A percentile compares a stretch with the other conserved stretches of the same genome.
phyloP scores from a whole-genome alignment of 257 asterid species.

The Echium plantagineum region DNA sequence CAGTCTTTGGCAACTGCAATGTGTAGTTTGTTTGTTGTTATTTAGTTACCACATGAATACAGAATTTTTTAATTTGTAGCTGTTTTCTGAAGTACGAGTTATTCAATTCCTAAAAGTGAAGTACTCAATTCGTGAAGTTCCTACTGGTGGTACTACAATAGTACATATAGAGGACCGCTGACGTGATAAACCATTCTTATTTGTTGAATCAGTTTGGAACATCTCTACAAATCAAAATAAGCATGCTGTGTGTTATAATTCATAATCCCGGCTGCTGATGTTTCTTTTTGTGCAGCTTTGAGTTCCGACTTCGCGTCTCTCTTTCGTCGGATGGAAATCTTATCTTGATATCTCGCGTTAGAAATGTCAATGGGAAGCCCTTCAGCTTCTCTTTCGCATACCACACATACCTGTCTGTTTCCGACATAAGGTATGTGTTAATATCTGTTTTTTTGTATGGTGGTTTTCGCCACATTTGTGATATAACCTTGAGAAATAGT shows the following conservation, averaged over 20 bases:
- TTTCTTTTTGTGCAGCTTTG: slow-evolving; percentile 41
- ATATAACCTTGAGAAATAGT: too few species aligned
- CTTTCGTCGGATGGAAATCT: slow-evolving; percentile 73
- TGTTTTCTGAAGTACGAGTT: background rate
- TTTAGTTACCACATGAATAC: background rate
- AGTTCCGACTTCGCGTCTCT: slow-evolving; percentile 70
- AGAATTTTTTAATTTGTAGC: background rate
- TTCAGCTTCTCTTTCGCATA: slow-evolving; percentile 87
- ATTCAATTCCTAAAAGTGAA: background rate
- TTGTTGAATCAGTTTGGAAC: background rate
- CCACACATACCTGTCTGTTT: slow-evolving; percentile 72
- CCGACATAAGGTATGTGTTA: slow-evolving; percentile 70
- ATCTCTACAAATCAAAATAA: background rate
- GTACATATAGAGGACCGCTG: too few species aligned
- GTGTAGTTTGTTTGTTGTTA: background rate
- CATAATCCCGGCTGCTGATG: slow-evolving; percentile 2
- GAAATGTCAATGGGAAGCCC: slow-evolving; percentile 76
- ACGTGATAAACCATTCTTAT: background rate
- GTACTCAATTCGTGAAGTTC: background rate
- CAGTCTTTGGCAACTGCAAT: background rate
- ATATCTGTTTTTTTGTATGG: background rate
- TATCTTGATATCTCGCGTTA: slow-evolving; percentile 66
- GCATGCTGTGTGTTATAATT: background rate
- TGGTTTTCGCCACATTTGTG: background rate
- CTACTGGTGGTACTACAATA: background rate